Evolutionary conservation across 2,329 filamentous ascomycete species (phyloP).

Genomic region (Neoascochyta sp.): DNA sequence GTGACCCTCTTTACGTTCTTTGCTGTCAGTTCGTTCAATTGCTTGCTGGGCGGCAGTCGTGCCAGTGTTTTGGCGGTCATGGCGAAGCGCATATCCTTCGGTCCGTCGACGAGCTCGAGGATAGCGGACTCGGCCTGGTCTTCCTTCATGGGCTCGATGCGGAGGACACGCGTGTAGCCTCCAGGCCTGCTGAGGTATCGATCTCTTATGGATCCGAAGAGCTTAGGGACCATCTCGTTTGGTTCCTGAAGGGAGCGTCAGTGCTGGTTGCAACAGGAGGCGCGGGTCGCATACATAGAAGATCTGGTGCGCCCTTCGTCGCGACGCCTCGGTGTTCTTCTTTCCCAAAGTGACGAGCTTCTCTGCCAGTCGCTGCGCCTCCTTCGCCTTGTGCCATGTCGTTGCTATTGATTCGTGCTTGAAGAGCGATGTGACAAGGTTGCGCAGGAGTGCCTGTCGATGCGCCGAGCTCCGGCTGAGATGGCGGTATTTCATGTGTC

Average conservation of each 20-base stretch:
- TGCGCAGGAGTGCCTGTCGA: slow-evolving; percentile 86
- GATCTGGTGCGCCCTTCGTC: slow-evolving; percentile 70
- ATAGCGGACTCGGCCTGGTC: slow-evolving; percentile 90
- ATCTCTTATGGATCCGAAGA: slow-evolving; percentile 76
- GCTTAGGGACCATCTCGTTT: slow-evolving; percentile 70
- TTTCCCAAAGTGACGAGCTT: slow-evolving; percentile 93
- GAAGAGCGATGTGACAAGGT: slow-evolving; percentile 92
- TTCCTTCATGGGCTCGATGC: slow-evolving; percentile 81
- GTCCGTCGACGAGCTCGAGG: slow-evolving; percentile 90
- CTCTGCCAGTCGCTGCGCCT: slow-evolving; percentile 88
- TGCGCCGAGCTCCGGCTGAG: slow-evolving; percentile 82
- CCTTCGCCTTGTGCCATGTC: slow-evolving; percentile 95
- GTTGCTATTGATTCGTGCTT: slow-evolving; percentile 90
- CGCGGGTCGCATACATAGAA: slow-evolving; percentile 70
- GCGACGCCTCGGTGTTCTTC: slow-evolving; percentile 80
- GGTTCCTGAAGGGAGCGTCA: slow-evolving; percentile 54
- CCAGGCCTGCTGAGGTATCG: slow-evolving; percentile 78
- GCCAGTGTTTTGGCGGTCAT: slow-evolving; percentile 86
- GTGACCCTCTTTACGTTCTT: slow-evolving; percentile 83
- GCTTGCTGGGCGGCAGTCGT: slow-evolving; percentile 52
- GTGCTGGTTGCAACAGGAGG: slow-evolving; percentile 5
- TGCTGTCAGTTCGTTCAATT: slow-evolving; percentile 66
- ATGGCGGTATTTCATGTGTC: slow-evolving; percentile 81
- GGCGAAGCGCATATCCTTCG: slow-evolving; percentile 88
- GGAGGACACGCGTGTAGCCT: slow-evolving; percentile 91